Conservation (phyloP, 768 basidiomycete genomes). For the Boletus reticuloceps region DNA sequence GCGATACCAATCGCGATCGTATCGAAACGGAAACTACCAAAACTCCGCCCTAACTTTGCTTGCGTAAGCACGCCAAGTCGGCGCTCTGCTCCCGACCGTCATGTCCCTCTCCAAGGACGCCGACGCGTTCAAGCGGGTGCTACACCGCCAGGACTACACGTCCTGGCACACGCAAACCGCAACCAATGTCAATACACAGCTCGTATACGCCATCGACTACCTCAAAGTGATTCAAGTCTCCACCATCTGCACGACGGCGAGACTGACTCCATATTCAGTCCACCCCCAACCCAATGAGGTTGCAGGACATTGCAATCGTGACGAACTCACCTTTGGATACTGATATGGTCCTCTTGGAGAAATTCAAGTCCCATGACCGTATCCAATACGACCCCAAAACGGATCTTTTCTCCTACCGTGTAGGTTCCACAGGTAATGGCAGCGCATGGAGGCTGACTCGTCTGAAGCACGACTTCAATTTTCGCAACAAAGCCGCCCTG, state of each 20-base stretch:
- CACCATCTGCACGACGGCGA: slow-evolving; percentile 3
- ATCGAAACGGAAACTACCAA: slow-evolving; percentile 5
- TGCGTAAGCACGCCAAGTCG: slow-evolving; percentile 17
- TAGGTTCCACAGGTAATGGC: slow-evolving; percentile 30
- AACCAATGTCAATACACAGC: slow-evolving; percentile 83
- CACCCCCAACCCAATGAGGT: slow-evolving; percentile 76
- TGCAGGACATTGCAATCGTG: slow-evolving; percentile 84
- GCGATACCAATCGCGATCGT: slow-evolving; percentile 28
- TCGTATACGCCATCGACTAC: slow-evolving; percentile 79
- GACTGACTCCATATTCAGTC: slow-evolving; percentile 36
- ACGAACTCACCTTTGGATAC: slow-evolving; percentile 76
- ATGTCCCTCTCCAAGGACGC: slow-evolving; percentile 73
- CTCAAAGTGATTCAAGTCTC: slow-evolving; percentile 56
- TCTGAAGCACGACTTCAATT: slow-evolving; percentile 77
- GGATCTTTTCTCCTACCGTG: slow-evolving; percentile 84
- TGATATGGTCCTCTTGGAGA: slow-evolving; percentile 68
- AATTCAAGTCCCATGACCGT: slow-evolving; percentile 78
- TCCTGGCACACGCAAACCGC: slow-evolving; percentile 90
- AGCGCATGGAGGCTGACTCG: slow-evolving; percentile 2
- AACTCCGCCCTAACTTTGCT: slow-evolving; percentile 29
- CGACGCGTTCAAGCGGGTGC: slow-evolving; percentile 63
- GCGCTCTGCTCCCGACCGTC: slow-evolving; percentile 13
- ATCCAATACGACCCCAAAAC: slow-evolving; percentile 81
- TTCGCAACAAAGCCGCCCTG: slow-evolving; percentile 80
- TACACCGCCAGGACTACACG: slow-evolving; percentile 63